Base-by-base conservation (phyloP, 257 asterid species). In the Solanum rostratum region DNA sequence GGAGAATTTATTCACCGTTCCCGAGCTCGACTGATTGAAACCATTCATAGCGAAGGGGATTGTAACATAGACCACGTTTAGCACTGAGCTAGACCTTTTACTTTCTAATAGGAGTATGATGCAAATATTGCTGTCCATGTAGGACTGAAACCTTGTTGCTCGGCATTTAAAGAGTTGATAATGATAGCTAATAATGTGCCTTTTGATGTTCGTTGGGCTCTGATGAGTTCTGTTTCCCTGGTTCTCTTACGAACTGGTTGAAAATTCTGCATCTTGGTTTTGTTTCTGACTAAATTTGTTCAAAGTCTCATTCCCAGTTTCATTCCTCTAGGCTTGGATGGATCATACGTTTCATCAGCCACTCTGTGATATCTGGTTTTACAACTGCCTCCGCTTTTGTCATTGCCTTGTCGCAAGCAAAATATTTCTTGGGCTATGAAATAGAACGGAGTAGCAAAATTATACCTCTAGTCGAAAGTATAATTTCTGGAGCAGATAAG, bases 351-450 rank as follows among this genome's bases (percentile, higher is more conserved):
- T 97, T 97, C 92, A 95, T 97, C 92, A 97, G 99, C 88, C 99
- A 94, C 91, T 95, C 99, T 59, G 99, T 97, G 92, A 97, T 97
- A 89, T 97, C 99, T 92, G 99, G 98, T 88, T 97, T 97, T 89
- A 97, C 99, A 59, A 97, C 99, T 19, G 98, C 99, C 87, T 97
- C 99, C 86, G 99, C 99, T 85, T 90, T 97, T 92, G 98, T 95
- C 60, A 97, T 97, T 90, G 98, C 92, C 88, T 89, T 97, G 91
- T 97, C 99, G 86, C 97, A 97, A 93, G 97, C 94, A 80, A 97
- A 97, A 85, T 95, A 97, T 88, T 97, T 97, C 89, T 85, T 97
- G 93, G 99, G 99, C 90, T 97, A 97, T 86, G 95, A 91, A 45
- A 88, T 97, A 88, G 98, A 92, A 87, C 93, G 98, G 81, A 97